A percentile compares a stretch with the other conserved stretches of the same genome.
Conservation (phyloP, 495 filamentous ascomycete species). For the Pseudotulostoma volvatum region DNA sequence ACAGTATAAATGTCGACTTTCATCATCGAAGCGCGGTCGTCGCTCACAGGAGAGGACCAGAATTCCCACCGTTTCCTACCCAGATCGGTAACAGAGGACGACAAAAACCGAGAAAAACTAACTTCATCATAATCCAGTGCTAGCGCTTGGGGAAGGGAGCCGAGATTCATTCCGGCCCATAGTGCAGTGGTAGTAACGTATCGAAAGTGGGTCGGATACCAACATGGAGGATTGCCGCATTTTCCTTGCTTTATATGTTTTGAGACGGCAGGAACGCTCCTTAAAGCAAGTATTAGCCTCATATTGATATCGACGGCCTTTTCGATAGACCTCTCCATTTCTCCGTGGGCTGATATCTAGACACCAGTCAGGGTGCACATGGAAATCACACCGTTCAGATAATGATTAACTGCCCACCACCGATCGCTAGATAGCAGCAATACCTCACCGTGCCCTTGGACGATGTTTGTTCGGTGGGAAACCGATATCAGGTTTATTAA, state of each 20-base stretch:
- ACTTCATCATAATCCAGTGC: conserved; percentile 10
- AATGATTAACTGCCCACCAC: conserved; percentile 26
- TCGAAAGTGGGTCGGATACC: conserved; percentile 11
- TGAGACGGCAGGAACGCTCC: conserved; percentile 13
- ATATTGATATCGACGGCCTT: conserved; percentile 21
- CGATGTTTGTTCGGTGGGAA: no score
- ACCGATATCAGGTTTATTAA: no score
- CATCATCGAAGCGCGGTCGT: conserved; percentile 3
- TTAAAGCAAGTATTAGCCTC: conserved; percentile 11
- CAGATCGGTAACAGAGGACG: not conserved
- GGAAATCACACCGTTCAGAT: conserved; percentile 15
- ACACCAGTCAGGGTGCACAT: not conserved
- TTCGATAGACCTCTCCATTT: conserved; percentile 25
- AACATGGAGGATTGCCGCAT: conserved; percentile 7
- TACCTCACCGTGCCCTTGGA: conserved; percentile 14
- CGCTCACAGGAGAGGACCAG: conserved; percentile 8
- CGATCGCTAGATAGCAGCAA: conserved; percentile 10
- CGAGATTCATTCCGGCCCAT: conserved; percentile 15
- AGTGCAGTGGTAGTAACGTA: conserved; percentile 11
- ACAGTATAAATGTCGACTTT: conserved; percentile 9
- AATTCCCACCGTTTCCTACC: conserved; percentile 11
- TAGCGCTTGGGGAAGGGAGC: conserved; percentile 7
- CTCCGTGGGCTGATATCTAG: conserved; percentile 13
- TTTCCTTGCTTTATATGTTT: conserved; percentile 9
- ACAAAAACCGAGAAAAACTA: conserved; percentile 1